These are phyloP conservation scores for Blastobotrys ciferrii DNA, from an alignment of 1,139 yeast genomes.

Conservation along the genomic window DNA sequence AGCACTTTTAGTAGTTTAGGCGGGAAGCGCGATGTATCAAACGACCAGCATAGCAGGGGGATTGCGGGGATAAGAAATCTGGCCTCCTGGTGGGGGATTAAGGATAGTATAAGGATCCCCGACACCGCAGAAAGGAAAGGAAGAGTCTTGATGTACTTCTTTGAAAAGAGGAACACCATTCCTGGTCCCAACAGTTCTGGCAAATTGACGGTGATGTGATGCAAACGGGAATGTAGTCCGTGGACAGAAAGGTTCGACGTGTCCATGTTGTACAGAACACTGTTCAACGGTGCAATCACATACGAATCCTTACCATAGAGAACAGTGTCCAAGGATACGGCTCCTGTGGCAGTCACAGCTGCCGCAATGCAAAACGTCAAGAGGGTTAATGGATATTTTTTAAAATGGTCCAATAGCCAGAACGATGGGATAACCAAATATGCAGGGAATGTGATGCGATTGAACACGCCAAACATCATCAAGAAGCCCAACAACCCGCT, in stretches of 20 bases:
- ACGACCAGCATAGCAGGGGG: conserved; percentile 67
- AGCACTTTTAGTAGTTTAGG: conserved; percentile 26
- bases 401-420: conserved; percentile 29
- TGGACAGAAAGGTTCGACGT: conserved; percentile 63
- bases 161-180: conserved; percentile 43
- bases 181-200: conserved; percentile 86
- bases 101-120: conserved; percentile 60
- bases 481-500: conserved; percentile 51
- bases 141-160: conserved; percentile 29
- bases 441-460: conserved; percentile 78
- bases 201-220: conserved; percentile 69
- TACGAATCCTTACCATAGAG: conserved; percentile 32
- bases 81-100: conserved; percentile 87
- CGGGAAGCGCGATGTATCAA: conserved; percentile 42
- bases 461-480: conserved; percentile 69
- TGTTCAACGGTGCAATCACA: conserved; percentile 74
- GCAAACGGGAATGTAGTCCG: conserved; percentile 78
- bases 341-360: conserved; percentile 36
- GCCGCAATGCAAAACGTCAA: conserved; percentile 29
- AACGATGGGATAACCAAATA: conserved; percentile 62
- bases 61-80: conserved; percentile 76
- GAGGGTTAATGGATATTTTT: conserved; percentile 28
- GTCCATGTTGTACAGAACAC: conserved; percentile 64
- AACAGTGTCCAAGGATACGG: conserved; percentile 57
- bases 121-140: conserved; percentile 57